Base-by-base conservation (phyloP, 1,284 basidiomycete species). In the Irpex lacteus region DNA sequence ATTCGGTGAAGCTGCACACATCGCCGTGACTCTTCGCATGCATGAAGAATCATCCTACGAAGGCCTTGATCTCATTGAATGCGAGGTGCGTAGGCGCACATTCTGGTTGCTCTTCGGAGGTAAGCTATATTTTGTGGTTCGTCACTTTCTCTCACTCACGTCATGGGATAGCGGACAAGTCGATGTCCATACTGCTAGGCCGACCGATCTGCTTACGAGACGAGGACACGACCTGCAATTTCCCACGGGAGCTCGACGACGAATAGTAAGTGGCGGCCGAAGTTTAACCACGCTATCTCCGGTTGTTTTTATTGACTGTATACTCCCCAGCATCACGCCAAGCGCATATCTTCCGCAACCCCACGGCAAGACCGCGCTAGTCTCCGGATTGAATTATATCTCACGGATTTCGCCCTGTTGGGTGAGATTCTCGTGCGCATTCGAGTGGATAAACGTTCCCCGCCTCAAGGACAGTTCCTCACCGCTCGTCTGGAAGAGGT, bases 81-180 rank as follows among this genome's bases (percentile, higher is more conserved):
- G 87, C 66, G 92, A 95, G 77, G 84, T 94, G 34, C 81, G 93
- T 36, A 84, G 93, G 65, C 82, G 94, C 65, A 85, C 87, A 32
- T 95, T 95, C 78, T 95, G 92, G 92, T 78, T 96, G 37, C 82
- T 94, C 60, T 95, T 94, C 70, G 91, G 90, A 74, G 91, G 90
- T 90, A 70, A 65, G 83, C 5, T 44, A 44, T 44, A 76, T 61
- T 59, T 53, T 61, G 53, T 37, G 21, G 55, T 8, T n/a, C 8
- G 19, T 11, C 36, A 18, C 21, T 32, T 11, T 36, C 15, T 40
- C 21, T 52, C 19, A 40, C 36, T 53, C 36, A 44, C 37, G 52
- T 54, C 47, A 18, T 38, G 36, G 61, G 60, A 54, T 73, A 92
- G 92, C 91, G 69, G 92, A 95, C 76, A 94, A 94, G 76, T 94